Evolutionary conservation across 2,329 filamentous ascomycete genomes (phyloP), one percentile per base, ranked within the genome.

Genomic region (Cadophora sp.): DNA sequence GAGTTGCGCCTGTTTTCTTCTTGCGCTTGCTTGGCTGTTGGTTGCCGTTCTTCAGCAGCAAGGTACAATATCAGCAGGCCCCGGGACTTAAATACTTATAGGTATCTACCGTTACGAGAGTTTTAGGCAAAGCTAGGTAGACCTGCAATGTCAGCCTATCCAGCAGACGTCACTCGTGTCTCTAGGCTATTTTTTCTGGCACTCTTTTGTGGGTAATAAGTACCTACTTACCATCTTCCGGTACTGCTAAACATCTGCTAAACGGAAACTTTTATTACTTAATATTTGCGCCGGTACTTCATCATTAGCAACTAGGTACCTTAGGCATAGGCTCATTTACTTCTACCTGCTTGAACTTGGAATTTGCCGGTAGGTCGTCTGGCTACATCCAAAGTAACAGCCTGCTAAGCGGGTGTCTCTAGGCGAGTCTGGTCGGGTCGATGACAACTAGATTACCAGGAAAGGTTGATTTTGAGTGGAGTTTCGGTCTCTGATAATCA

Each of bases 21-120:
- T 39, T 56, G 53, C 53, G 27, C 33, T 56, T 53, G 27, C 33
- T 56, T 53, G 50, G 24, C 50, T 30, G 27, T 30, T 30, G 27
- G 50, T 30, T 53, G 18, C 24, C 24, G 27, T n/a, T 33, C 50
- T 33, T 30, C 50, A 6, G 27, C 16, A 33, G 50, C n/a, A n/a
- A 13, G 5, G 2, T n/a, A 53, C 2, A 39, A 39, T 33, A 33
- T n/a, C 50, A n/a, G 24, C 50, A 53, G 14, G 27, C 50, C 4
- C 14, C 48, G 48, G 48, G 22, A 55, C 51, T 36, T 55, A 27
- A 7, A 6, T 55, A 47, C 18, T 16, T 8, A n/a, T n/a, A n/a
- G n/a, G n/a, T n/a, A n/a, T n/a, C n/a, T n/a, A n/a, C n/a, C n/a
- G n/a, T n/a, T n/a, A n/a, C n/a, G n/a, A n/a, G n/a, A n/a, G 16